These are phyloP conservation scores for Bimuria novae-zelandiae DNA, from an alignment of 2,329 filamentous ascomycete species.

Conservation along the genomic window DNA sequence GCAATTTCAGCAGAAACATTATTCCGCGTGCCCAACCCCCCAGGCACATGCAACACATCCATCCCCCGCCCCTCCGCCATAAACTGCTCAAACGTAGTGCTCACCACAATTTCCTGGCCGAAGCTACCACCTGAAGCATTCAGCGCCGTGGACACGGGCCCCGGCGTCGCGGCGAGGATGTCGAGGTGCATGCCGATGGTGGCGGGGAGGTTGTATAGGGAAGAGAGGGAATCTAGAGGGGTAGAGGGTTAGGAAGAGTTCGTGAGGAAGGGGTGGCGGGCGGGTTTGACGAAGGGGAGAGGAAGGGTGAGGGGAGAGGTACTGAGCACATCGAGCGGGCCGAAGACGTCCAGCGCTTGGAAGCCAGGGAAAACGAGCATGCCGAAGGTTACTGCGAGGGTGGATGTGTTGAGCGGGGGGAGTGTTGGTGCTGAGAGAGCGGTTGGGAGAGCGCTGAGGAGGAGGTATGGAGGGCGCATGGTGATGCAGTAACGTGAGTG, in stretches of 20 bases:
- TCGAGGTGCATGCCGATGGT: constrained; percentile 34
- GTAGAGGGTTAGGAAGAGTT: constrained; percentile 33
- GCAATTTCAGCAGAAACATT: constrained; percentile 47
- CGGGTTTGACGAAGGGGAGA: not conserved
- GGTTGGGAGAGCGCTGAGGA: no score
- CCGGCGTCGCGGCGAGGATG: constrained; percentile 31
- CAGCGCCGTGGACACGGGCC: constrained; percentile 33
- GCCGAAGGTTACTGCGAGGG: constrained; percentile 31
- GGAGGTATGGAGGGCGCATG: no score
- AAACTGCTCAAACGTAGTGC: constrained; percentile 58
- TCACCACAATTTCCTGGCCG: constrained; percentile 51
- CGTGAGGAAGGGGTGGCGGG: not conserved
- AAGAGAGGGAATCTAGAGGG: no score
- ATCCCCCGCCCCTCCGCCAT: constrained; percentile 50
- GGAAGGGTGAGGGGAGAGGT: constrained; percentile 12
- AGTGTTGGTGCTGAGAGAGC: no score
- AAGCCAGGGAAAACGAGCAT: constrained; percentile 29
- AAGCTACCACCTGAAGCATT: constrained; percentile 26
- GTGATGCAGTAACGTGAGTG: no score
- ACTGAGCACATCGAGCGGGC: constrained; percentile 53
- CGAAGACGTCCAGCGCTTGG: constrained; percentile 45
- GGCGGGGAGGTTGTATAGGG: no score
- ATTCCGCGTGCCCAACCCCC: constrained; percentile 57
- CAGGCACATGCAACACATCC: constrained; percentile 68
- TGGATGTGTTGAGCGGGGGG: no score